A percentile compares a stretch with the other conserved stretches of the same genome.
These are phyloP conservation scores for Trichopus zeylanicus DNA, from an alignment of 116 monocot genomes.

Conservation along the genomic window DNA sequence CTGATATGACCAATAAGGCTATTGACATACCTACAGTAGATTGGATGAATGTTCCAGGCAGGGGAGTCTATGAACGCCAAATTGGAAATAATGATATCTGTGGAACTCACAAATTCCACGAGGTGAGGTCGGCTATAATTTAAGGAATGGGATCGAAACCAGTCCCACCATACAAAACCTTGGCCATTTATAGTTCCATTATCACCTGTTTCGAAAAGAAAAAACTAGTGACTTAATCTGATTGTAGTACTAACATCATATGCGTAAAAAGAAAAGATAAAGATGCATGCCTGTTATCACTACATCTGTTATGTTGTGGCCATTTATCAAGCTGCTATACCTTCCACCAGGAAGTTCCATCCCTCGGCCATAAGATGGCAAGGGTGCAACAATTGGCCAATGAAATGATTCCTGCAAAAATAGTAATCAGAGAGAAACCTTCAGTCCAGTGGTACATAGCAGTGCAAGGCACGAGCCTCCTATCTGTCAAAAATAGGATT, in stretches of 20 bases:
- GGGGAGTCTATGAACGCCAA: constrained; percentile 73
- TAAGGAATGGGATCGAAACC: constrained; percentile 36
- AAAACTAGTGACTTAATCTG: background rate
- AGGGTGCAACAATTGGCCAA: constrained; percentile 60
- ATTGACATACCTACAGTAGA: constrained; percentile 53
- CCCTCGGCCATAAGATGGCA: constrained; percentile 88
- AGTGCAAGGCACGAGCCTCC: background rate
- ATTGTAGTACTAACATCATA: background rate
- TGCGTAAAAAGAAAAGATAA: background rate
- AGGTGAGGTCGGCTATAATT: constrained; percentile 73
- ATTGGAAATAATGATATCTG: constrained; percentile 60
- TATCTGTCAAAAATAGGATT: background rate
- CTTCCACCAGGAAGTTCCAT: constrained; percentile 56
- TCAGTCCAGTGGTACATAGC: background rate
- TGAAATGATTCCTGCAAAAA: constrained; percentile 53
- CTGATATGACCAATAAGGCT: background rate
- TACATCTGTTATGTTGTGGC: constrained; percentile 65
- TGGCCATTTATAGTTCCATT: constrained; percentile 85
- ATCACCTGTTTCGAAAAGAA: constrained; percentile 44
- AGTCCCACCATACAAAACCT: constrained; percentile 83
- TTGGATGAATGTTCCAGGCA: constrained; percentile 80
- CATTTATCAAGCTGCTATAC: constrained; percentile 78
- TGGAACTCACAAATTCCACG: constrained; percentile 55
- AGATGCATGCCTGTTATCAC: constrained; percentile 64
- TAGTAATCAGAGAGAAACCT: background rate